Conservation (phyloP, 345 rosid species). For the Hirschfeldia incana region DNA sequence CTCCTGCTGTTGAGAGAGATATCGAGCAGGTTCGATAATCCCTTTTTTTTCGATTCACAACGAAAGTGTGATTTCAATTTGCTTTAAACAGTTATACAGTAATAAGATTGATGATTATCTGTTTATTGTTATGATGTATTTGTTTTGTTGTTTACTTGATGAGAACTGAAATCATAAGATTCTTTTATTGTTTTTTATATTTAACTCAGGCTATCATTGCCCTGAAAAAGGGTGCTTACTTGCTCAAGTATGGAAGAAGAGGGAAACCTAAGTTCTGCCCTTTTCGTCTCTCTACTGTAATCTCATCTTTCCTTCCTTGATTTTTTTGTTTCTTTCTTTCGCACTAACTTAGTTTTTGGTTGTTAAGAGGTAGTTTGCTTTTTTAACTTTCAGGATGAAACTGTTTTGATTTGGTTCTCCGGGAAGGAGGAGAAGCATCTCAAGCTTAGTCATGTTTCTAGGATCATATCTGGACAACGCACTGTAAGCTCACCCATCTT, state of each 20-base stretch:
- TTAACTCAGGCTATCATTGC: conserved; percentile 85
- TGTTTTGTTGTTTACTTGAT: too few species aligned
- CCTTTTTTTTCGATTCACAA: not conserved
- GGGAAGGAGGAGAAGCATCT: conserved; percentile 94
- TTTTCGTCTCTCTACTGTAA: conserved; percentile 95
- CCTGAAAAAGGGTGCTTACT: conserved; percentile 88
- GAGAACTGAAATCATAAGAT: too few species aligned
- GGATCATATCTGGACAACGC: conserved; percentile 94
- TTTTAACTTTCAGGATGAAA: conserved; percentile 75
- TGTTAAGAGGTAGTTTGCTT: not conserved
- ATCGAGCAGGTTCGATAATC: conserved; percentile 70
- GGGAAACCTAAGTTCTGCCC: conserved; percentile 99
- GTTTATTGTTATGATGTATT: too few species aligned
- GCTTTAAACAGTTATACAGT: too few species aligned
- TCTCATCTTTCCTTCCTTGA: not conserved
- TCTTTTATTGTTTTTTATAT: too few species aligned
- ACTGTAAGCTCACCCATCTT: conserved; percentile 62
- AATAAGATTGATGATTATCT: too few species aligned
- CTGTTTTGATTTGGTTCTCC: conserved; percentile 94
- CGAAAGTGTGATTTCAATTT: not conserved
- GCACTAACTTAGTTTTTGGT: not conserved
- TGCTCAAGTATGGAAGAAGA: conserved; percentile 97
- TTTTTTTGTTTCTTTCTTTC: not conserved
- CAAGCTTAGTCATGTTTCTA: conserved; percentile 81
- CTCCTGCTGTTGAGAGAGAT: conserved; percentile 62